Conservation (phyloP, 2,329 filamentous ascomycete genomes). For the Monilinia aucupariae region DNA sequence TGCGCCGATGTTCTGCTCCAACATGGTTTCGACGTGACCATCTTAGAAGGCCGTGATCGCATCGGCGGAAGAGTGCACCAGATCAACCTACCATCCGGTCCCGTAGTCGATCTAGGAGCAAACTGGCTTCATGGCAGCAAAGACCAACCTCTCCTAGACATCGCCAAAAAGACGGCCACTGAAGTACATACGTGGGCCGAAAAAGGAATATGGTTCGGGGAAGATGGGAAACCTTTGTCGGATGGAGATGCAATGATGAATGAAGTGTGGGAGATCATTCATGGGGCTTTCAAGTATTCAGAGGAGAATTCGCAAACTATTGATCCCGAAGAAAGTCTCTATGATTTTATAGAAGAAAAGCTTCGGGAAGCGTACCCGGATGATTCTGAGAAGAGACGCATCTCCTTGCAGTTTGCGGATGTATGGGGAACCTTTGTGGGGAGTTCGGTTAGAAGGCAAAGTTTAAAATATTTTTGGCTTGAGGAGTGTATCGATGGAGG, state of each 20-base stretch:
- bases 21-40: constrained; percentile 49
- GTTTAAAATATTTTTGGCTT: constrained; percentile 52
- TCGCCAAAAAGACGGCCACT: constrained; percentile 46
- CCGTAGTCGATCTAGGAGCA: constrained; percentile 29
- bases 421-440: constrained; percentile 51
- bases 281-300: constrained; percentile 49
- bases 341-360: constrained; percentile 49
- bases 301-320: constrained; percentile 46
- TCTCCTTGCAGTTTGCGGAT: constrained; percentile 38
- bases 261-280: constrained; percentile 48
- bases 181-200: constrained; percentile 44
- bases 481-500: constrained; percentile 52
- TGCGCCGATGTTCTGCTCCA: constrained; percentile 51
- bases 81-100: constrained; percentile 26
- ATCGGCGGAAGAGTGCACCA: constrained; percentile 44
- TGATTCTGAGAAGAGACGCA: constrained; percentile 35
- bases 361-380: constrained; percentile 40
- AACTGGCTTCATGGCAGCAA: constrained; percentile 36
- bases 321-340: constrained; percentile 42
- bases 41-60: constrained; percentile 51
- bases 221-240: constrained; percentile 39
- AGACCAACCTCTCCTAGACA: constrained; percentile 46
- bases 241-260: constrained; percentile 34
- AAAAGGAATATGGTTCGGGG: constrained; percentile 39
- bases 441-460: constrained; percentile 44